Conservation (phyloP, 2,329 filamentous ascomycete genomes). For the Curvularia verruculosa region DNA sequence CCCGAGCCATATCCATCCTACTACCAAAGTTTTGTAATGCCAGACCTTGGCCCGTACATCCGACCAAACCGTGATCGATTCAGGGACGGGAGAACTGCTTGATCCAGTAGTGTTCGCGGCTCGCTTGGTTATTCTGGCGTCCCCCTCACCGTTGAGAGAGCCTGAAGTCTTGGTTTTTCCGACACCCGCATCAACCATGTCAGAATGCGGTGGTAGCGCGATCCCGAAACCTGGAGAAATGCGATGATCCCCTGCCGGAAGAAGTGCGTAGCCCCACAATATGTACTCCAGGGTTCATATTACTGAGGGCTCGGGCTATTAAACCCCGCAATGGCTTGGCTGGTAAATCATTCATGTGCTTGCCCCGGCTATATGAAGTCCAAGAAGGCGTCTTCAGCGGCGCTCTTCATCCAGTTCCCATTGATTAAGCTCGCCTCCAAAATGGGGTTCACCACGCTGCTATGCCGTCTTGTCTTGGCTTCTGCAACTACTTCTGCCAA, state of each 20-base stretch:
- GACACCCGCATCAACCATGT: constrained; percentile 4
- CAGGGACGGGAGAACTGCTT: neutral
- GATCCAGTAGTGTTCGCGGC: neutral
- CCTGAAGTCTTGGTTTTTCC: constrained; percentile 26
- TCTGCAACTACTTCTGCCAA: constrained; percentile 48
- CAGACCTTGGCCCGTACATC: constrained; percentile 3
- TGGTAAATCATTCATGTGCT: constrained; percentile 14
- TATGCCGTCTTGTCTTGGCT: constrained; percentile 31
- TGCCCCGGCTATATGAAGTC: constrained; percentile 28
- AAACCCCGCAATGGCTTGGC: constrained; percentile 36
- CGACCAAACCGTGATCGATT: neutral
- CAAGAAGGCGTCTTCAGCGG: constrained; percentile 8
- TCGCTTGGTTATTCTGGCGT: neutral
- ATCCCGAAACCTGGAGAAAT: constrained; percentile 30
- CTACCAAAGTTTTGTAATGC: neutral
- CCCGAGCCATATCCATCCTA: neutral
- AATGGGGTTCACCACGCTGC: constrained; percentile 29
- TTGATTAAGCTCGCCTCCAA: neutral
- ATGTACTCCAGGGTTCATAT: constrained; percentile 17
- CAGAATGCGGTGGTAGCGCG: constrained; percentile 17
- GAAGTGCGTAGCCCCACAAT: constrained; percentile 34
- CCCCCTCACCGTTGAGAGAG: constrained; percentile 8
- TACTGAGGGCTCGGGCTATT: constrained; percentile 35
- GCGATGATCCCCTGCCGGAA: constrained; percentile 20
- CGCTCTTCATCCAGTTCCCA: constrained; percentile 4